A percentile compares a stretch with the other conserved stretches of the same genome.
phyloP scores from a whole-genome alignment of 1,284 basidiomycete genomes.

The Heterobasidion occidentale region DNA sequence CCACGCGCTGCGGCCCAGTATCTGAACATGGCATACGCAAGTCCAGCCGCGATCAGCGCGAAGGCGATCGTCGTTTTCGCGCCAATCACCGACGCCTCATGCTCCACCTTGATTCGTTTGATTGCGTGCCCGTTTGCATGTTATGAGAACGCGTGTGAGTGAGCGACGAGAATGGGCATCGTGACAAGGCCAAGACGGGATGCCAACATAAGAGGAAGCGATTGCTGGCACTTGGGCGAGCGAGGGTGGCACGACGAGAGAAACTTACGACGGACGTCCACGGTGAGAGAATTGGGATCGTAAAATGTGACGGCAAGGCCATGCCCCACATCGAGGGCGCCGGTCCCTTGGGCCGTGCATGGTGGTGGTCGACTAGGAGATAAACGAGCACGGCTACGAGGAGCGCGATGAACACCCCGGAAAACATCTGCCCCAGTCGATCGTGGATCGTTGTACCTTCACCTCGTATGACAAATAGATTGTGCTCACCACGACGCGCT shows the following conservation, averaged over 20 bases:
- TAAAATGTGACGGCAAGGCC: slow-evolving; percentile 40
- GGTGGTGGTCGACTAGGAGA: slow-evolving; percentile 16
- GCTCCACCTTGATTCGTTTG: slow-evolving; percentile 39
- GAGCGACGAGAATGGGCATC: too few relatives aligned
- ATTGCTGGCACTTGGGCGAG: too few relatives aligned
- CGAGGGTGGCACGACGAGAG: not conserved
- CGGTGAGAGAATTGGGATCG: slow-evolving; percentile 61
- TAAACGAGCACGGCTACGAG: slow-evolving; percentile 37
- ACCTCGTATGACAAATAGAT: not conserved
- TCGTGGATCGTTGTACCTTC: not conserved
- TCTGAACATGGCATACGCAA: slow-evolving; percentile 33
- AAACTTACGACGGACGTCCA: slow-evolving; percentile 56
- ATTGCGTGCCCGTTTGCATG: too few relatives aligned
- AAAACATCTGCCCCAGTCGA: slow-evolving; percentile 27
- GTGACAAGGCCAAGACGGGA: too few relatives aligned
- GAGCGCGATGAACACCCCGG: slow-evolving; percentile 30
- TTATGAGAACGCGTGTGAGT: not conserved
- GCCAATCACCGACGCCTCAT: slow-evolving; percentile 50
- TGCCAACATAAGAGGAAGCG: too few relatives aligned
- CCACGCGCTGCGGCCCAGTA: slow-evolving; percentile 16
- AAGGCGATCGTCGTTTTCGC: slow-evolving; percentile 32
- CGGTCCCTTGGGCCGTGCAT: slow-evolving; percentile 16
- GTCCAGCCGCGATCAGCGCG: slow-evolving; percentile 23
- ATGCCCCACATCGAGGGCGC: slow-evolving; percentile 19
- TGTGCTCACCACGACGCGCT: slow-evolving; percentile 42